These are phyloP conservation scores for Xylariaceae sp. DNA, from an alignment of 2,329 filamentous ascomycete species.

Conservation along the genomic window DNA sequence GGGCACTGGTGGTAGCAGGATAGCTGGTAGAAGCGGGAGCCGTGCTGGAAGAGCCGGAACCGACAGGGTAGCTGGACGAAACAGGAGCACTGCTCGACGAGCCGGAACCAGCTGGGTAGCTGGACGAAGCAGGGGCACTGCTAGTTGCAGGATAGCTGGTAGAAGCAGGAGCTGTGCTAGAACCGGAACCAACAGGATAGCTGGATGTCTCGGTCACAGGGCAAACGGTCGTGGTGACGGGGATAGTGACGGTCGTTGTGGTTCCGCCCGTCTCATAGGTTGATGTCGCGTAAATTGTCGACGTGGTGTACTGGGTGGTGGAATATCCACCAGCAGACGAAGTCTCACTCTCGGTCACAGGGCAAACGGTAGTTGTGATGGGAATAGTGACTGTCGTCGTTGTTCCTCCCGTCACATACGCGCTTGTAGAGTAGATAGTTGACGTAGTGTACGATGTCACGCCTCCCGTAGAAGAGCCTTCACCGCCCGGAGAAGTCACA, in stretches of 20 bases:
- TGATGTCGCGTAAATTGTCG: constrained; percentile 29
- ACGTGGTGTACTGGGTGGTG: constrained; percentile 25
- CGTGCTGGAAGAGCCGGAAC: background rate
- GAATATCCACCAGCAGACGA: background rate
- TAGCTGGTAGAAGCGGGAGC: background rate
- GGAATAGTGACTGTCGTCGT: no score
- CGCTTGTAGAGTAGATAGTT: no score
- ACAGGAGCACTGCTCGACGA: background rate
- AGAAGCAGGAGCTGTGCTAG: no score
- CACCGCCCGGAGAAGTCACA: no score
- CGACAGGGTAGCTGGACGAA: background rate
- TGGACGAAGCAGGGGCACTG: background rate
- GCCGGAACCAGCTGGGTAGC: background rate
- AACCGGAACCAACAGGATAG: no score
- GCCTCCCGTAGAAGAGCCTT: no score
- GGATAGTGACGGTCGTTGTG: constrained; percentile 21
- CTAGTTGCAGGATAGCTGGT: background rate
- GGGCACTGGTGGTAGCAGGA: background rate
- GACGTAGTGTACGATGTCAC: no score
- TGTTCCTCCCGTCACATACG: no score
- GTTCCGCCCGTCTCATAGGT: constrained; percentile 18
- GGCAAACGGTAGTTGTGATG: no score
- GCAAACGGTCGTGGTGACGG: background rate
- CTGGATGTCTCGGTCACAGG: no score
- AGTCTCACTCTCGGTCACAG: no score